phyloP scores from a whole-genome alignment of 176 grass and related monocot genomes.

The Hsuehochloa calcarea region DNA sequence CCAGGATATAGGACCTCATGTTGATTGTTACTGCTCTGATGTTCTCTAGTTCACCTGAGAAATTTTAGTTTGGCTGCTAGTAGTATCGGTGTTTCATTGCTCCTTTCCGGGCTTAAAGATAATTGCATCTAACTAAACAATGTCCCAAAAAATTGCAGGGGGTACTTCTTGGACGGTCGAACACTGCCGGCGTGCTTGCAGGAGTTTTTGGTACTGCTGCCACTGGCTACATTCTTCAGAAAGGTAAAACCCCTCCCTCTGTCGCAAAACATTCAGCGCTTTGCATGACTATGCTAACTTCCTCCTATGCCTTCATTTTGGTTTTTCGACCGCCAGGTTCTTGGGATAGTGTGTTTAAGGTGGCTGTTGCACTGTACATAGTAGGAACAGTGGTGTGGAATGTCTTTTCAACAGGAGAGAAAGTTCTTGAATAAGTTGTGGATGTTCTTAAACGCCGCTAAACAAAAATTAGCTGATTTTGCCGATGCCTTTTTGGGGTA shows the following conservation, averaged over 20 bases:
- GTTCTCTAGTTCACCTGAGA: background rate
- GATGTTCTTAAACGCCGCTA: background rate
- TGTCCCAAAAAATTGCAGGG: no score
- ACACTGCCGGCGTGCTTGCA: no score
- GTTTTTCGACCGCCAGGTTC: slow-evolving; percentile 70
- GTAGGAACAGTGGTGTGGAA: slow-evolving; percentile 92
- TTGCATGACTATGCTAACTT: slow-evolving; percentile 6
- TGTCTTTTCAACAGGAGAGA: slow-evolving; percentile 85
- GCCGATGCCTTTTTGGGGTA: slow-evolving; percentile 12
- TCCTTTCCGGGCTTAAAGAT: background rate
- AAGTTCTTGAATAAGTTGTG: slow-evolving; percentile 62
- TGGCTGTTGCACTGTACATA: slow-evolving; percentile 73
- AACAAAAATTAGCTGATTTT: slow-evolving; percentile 29
- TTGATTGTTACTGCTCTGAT: slow-evolving; percentile 5
- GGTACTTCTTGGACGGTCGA: no score
- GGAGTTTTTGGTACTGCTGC: no score
- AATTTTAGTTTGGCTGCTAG: background rate
- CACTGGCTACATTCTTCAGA: slow-evolving; percentile 82
- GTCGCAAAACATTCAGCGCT: background rate
- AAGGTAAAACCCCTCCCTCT: slow-evolving; percentile 39
- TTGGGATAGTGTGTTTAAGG: slow-evolving; percentile 93
- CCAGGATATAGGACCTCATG: slow-evolving; percentile 78
- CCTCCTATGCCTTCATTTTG: background rate
- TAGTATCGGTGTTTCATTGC: background rate
- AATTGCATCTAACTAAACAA: slow-evolving; percentile 31